Base-by-base conservation (phyloP, 306 rosid genomes). In the Sindora glabra region DNA sequence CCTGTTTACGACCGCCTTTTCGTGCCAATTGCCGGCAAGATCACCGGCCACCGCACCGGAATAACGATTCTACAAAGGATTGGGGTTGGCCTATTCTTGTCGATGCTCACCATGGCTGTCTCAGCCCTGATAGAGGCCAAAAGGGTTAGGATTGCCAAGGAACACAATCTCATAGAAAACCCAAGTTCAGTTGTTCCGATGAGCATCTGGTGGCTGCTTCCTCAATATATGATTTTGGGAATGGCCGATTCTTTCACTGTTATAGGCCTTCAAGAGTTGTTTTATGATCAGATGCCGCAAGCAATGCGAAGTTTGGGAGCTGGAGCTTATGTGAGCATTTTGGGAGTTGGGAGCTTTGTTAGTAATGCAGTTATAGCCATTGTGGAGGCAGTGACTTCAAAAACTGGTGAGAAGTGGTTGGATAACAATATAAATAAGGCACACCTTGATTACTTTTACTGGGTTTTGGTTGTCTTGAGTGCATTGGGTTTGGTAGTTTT, bases 171-270 rank as follows among this genome's bases (percentile, higher is more conserved):
- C 16, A 10, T 51, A 4, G 76, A 75, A 19, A 64, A 27, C 12
- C 71, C 74, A 0, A 75, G 27, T 34, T 62, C 56, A 14, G 27
- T 56, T 6, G 42, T 79, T 1, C 81, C 85, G 3, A 75, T 79
- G 39, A 58, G 36, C 29, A 50, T 68, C 4, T 75, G 76, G 79
- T 79, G 85, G 81, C n/a, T 71, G 12, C 69, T 79, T 27, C 85
- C 78, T n/a, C 84, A 79, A 16, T 79, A 58, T 33, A 15, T 75
- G 9, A 2, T 71, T 1, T 51, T 54, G 0, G 76, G 81, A 1
- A 38, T 64, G 25, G 25, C 73, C 0, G 65, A 71, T 0, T 44
- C 65, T 0, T 71, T 75, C 37, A 15, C 79, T 0, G 2, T 57
- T 1, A 32, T 75, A 6, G 81, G 81, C 13, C 70, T 71, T 2